Percentiles rank a stretch among this genome's conserved stretches.
These are phyloP conservation scores for Phytopythium litorale DNA, from an alignment of 352 stramenopile genomes.

Conservation along the genomic window DNA sequence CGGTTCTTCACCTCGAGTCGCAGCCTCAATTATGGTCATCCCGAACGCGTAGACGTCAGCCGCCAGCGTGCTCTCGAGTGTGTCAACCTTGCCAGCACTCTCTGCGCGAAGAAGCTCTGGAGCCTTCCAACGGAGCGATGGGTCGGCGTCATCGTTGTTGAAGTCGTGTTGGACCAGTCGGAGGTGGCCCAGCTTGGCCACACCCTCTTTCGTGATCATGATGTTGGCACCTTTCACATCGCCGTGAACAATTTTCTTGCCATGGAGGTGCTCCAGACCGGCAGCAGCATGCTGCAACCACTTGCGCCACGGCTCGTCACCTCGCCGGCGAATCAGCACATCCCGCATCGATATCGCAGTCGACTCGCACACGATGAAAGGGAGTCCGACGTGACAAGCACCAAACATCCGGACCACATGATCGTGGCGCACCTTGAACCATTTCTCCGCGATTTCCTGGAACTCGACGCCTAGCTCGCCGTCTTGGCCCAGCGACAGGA, in stretches of 20 bases:
- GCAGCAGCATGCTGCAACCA: background rate
- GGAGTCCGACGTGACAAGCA: background rate
- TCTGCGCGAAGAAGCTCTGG: background rate
- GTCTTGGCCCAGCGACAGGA: background rate
- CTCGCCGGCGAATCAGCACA: background rate
- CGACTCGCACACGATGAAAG: background rate
- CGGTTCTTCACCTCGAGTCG: background rate
- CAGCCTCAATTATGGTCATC: background rate
- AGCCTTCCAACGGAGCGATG: background rate
- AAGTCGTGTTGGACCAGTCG: background rate
- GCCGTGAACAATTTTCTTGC: background rate
- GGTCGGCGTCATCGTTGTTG: background rate
- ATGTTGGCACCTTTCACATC: background rate
- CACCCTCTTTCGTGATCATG: background rate
- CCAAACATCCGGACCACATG: slow-evolving; percentile 1
- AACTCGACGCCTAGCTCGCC: background rate
- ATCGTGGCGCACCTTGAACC: background rate
- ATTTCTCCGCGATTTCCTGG: background rate
- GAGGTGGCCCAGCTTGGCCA: background rate
- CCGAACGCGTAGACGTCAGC: background rate
- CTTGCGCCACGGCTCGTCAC: background rate
- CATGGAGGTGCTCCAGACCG: background rate
- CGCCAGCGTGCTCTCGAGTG: background rate
- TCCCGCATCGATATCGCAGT: background rate
- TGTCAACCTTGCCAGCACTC: background rate